phyloP scores from a whole-genome alignment of 495 filamentous ascomycete genomes.

The Lasiosphaeria miniovina region DNA sequence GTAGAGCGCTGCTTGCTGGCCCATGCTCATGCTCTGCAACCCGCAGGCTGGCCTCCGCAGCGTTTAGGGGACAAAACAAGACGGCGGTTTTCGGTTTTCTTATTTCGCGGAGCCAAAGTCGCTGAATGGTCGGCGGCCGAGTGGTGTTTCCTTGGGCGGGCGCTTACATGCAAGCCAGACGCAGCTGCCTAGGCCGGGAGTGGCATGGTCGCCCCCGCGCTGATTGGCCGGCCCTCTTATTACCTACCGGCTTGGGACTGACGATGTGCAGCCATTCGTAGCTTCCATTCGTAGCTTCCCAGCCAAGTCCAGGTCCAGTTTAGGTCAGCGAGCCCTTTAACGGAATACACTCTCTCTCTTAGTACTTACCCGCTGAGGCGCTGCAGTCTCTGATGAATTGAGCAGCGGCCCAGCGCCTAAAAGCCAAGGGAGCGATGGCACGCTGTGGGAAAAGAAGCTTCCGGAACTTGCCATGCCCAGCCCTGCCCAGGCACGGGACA shows the following conservation, averaged over 20 bases:
- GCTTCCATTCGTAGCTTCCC: neutral
- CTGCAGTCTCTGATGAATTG: too few relatives aligned
- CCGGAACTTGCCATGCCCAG: neutral
- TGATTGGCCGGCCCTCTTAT: neutral
- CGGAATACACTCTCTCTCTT: neutral
- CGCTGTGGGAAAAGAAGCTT: neutral
- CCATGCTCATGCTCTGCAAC: too few relatives aligned
- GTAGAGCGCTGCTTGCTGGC: too few relatives aligned
- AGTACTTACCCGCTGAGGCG: too few relatives aligned
- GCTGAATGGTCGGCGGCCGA: neutral
- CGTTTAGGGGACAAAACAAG: too few relatives aligned
- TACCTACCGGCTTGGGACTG: neutral
- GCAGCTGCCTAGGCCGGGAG: neutral
- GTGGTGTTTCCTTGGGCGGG: neutral
- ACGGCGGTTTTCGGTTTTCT: neutral
- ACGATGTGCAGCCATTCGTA: too few relatives aligned
- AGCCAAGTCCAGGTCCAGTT: neutral
- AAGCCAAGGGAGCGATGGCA: neutral
- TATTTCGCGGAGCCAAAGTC: neutral
- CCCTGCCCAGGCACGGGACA: too few relatives aligned
- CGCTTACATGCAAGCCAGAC: neutral
- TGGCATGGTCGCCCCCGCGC: neutral
- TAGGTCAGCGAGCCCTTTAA: neutral
- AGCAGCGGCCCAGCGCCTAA: too few relatives aligned
- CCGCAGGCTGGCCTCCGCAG: too few relatives aligned